phyloP scores from a whole-genome alignment of 108 stramenopile species.

The Schizochytrium sp. region DNA sequence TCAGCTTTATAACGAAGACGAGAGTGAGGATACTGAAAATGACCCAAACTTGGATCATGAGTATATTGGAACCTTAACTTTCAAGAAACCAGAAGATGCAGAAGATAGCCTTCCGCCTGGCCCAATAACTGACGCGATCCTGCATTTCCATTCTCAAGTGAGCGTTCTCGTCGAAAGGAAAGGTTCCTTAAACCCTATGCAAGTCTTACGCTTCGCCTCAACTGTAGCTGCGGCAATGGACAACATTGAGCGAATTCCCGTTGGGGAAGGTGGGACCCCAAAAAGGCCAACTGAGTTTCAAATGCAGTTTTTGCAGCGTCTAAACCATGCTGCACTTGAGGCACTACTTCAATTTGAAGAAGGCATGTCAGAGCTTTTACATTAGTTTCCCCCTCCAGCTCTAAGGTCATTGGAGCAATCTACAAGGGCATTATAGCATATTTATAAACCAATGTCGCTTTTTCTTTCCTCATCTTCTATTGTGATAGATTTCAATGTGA shows the following conservation, averaged over 20 bases:
- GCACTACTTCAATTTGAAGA: background rate
- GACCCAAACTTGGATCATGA: background rate
- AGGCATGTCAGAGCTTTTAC: too few relatives aligned
- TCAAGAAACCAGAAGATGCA: background rate
- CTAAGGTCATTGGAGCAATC: too few relatives aligned
- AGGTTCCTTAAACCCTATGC: background rate
- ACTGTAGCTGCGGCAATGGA: background rate
- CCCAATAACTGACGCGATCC: background rate
- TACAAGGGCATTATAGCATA: too few relatives aligned
- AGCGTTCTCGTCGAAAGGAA: background rate
- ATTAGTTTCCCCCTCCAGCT: too few relatives aligned
- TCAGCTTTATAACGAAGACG: background rate
- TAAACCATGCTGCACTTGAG: background rate
- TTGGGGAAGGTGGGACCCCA: conserved; percentile 4
- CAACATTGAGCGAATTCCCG: background rate
- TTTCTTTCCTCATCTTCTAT: too few relatives aligned
- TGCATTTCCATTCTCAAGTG: background rate
- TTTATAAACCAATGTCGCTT: too few relatives aligned
- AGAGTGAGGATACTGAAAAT: background rate
- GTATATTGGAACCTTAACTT: background rate
- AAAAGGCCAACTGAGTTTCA: conserved; percentile 23
- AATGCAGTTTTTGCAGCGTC: conserved; percentile 24
- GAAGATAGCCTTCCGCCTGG: background rate
- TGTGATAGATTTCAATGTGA: too few relatives aligned
- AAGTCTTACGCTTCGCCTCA: background rate